A percentile compares a stretch with the other conserved stretches of the same genome.
Evolutionary conservation across 2,329 filamentous ascomycete species (phyloP).

Genomic region (Byssochlamys sp.): DNA sequence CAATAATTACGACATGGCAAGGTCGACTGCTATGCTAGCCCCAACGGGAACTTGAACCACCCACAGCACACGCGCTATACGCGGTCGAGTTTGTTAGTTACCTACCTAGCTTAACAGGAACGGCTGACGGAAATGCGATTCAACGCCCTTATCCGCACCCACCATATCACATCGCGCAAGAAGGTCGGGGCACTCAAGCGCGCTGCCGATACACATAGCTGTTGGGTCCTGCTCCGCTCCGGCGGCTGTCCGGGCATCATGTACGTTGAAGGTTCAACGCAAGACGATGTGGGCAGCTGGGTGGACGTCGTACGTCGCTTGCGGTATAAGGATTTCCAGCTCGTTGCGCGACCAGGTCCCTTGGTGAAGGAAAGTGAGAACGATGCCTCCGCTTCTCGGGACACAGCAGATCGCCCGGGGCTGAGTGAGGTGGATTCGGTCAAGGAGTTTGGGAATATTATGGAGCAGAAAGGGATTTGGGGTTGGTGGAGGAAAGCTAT

Average conservation of each 20-base stretch:
- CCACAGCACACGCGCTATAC: neutral
- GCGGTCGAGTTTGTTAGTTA: neutral
- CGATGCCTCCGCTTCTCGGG: neutral
- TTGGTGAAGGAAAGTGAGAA: conserved; percentile 15
- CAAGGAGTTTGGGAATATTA: conserved; percentile 53
- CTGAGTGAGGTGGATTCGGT: conserved; percentile 54
- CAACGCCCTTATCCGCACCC: conserved; percentile 62
- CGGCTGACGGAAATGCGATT: conserved; percentile 19
- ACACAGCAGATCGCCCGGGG: conserved; percentile 11
- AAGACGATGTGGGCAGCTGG: conserved; percentile 51
- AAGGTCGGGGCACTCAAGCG: conserved; percentile 59
- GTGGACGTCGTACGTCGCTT: conserved; percentile 54
- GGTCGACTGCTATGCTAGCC: neutral
- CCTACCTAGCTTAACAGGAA: neutral
- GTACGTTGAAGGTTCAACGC: conserved; percentile 58
- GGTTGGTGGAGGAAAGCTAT: conserved; percentile 61
- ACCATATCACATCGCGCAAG: conserved; percentile 72
- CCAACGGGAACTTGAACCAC: neutral
- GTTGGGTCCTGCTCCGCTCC: conserved; percentile 57
- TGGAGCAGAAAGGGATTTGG: conserved; percentile 51
- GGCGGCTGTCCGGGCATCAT: conserved; percentile 66
- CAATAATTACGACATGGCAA: neutral
- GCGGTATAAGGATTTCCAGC: conserved; percentile 64
- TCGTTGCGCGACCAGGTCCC: conserved; percentile 45
- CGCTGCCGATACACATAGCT: conserved; percentile 49